Percentiles rank a stretch among this genome's conserved stretches.
phyloP scores from a whole-genome alignment of 352 stramenopile species.

The Globisporangium solare region DNA sequence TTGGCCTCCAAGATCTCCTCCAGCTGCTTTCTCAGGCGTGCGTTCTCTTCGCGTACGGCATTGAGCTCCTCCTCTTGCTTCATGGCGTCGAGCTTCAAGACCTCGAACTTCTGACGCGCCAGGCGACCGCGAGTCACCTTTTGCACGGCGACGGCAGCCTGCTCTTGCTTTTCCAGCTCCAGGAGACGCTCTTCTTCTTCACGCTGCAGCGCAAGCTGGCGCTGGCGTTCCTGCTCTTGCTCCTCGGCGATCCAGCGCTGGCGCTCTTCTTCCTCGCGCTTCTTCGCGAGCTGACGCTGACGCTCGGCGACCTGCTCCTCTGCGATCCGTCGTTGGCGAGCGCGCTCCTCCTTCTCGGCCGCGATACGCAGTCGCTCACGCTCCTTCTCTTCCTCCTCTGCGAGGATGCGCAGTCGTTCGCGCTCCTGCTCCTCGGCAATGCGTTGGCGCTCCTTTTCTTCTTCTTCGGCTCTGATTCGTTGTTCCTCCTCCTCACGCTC shows the following conservation, averaged over 20 bases:
- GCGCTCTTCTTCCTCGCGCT: conserved; percentile 20
- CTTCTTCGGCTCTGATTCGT: background rate
- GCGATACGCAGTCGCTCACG: conserved; percentile 5
- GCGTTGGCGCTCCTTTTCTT: conserved; percentile 8
- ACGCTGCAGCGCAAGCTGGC: conserved; percentile 14
- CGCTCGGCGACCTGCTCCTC: conserved; percentile 19
- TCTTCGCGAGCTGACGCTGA: conserved; percentile 4
- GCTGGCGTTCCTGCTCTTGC: conserved; percentile 26
- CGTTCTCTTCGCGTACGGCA: conserved; percentile 49
- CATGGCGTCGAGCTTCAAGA: conserved; percentile 43
- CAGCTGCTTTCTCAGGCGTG: conserved; percentile 45
- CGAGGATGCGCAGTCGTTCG: conserved; percentile 7
- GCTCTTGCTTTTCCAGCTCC: conserved; percentile 30
- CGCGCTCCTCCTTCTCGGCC: conserved; percentile 22
- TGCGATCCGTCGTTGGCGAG: conserved; percentile 11
- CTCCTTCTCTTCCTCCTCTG: conserved; percentile 17
- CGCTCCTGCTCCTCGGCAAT: conserved; percentile 13
- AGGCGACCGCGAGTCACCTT: conserved; percentile 43
- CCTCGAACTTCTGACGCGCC: conserved; percentile 44
- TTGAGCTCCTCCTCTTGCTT: conserved; percentile 27
- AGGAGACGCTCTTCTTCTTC: conserved; percentile 32
- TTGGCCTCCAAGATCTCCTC: conserved; percentile 55
- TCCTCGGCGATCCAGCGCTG: conserved; percentile 28
- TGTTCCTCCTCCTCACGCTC: conserved; percentile 25
- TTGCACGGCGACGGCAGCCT: conserved; percentile 29